Evolutionary conservation across 768 basidiomycete species (phyloP).

Genomic region (Podaxis sp.): DNA sequence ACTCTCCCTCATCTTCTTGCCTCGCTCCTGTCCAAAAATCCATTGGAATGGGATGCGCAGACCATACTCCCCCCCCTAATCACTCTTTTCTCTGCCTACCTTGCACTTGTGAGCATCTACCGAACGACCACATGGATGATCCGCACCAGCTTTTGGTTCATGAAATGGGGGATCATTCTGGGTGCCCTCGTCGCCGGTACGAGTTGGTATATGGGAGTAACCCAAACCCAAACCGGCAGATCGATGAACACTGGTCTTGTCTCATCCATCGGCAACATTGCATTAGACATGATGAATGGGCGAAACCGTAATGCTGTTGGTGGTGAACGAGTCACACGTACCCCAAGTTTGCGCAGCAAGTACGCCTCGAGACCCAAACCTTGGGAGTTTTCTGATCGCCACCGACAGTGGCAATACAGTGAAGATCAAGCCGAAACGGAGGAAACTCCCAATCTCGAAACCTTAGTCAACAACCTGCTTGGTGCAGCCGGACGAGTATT

Average conservation of each 20-base stretch:
- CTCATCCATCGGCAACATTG: not conserved
- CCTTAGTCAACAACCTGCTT: slow-evolving; percentile 43
- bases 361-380: slow-evolving; percentile 32
- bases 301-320: slow-evolving; percentile 25
- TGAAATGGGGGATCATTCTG: slow-evolving; percentile 74
- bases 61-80: slow-evolving; percentile 70
- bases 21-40: slow-evolving; percentile 45
- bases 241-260: not conserved
- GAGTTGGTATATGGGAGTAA: slow-evolving; percentile 37
- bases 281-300: slow-evolving; percentile 30
- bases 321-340: slow-evolving; percentile 15
- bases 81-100: slow-evolving; percentile 66
- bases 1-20: slow-evolving; percentile 44
- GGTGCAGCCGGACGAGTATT: slow-evolving; percentile 21
- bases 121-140: slow-evolving; percentile 76
- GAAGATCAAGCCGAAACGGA: slow-evolving; percentile 20
- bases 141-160: slow-evolving; percentile 58
- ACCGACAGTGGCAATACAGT: slow-evolving; percentile 53
- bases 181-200: slow-evolving; percentile 46
- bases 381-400: slow-evolving; percentile 66
- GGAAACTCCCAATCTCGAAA: slow-evolving; percentile 27
- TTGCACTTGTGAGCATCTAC: slow-evolving; percentile 73
- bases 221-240: not conserved
- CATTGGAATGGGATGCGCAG: slow-evolving; percentile 63
- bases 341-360: slow-evolving; percentile 15